Percentiles rank a stretch among this genome's conserved stretches.
These are phyloP conservation scores for Globisporangium cylindrosporum DNA, from an alignment of 352 stramenopile genomes.

Conservation along the genomic window DNA sequence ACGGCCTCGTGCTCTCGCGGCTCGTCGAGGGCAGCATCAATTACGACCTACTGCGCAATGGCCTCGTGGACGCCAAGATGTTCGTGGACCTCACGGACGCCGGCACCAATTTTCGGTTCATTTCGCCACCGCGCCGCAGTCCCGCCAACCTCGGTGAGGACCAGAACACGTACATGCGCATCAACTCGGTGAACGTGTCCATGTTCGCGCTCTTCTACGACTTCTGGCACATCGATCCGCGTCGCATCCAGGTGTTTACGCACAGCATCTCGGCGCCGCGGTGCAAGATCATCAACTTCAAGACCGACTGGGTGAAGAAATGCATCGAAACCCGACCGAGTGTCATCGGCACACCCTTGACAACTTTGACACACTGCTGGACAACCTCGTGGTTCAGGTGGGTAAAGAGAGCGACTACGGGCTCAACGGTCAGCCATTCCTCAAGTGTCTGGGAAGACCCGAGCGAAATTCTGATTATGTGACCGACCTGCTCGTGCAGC, in stretches of 20 bases:
- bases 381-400: slow-evolving; percentile 9
- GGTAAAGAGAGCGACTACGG: slow-evolving; percentile 14
- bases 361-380: slow-evolving; percentile 21
- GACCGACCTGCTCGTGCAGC: slow-evolving; percentile 20
- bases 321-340: slow-evolving; percentile 3
- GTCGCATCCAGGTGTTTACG: slow-evolving; percentile 19
- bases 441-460: slow-evolving; percentile 17
- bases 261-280: slow-evolving; percentile 2
- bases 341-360: slow-evolving; percentile 24
- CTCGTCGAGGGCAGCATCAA: slow-evolving; percentile 19
- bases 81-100: slow-evolving; percentile 18
- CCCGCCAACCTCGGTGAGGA: slow-evolving; percentile 30
- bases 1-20: slow-evolving; percentile 13
- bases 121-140: slow-evolving; percentile 27
- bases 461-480: slow-evolving; percentile 16
- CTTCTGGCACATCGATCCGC: slow-evolving; percentile 29
- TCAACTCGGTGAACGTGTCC: slow-evolving; percentile 37
- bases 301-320: slow-evolving; percentile 7
- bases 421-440: slow-evolving; percentile 1
- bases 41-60: slow-evolving; percentile 21
- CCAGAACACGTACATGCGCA: slow-evolving; percentile 32
- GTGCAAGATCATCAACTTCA: slow-evolving; percentile 23
- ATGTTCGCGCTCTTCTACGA: slow-evolving; percentile 31
- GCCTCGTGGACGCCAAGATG: slow-evolving; percentile 8
- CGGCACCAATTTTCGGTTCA: slow-evolving; percentile 16